phyloP scores from a whole-genome alignment of 495 filamentous ascomycete genomes.

The Aspergillus nanangensis region DNA sequence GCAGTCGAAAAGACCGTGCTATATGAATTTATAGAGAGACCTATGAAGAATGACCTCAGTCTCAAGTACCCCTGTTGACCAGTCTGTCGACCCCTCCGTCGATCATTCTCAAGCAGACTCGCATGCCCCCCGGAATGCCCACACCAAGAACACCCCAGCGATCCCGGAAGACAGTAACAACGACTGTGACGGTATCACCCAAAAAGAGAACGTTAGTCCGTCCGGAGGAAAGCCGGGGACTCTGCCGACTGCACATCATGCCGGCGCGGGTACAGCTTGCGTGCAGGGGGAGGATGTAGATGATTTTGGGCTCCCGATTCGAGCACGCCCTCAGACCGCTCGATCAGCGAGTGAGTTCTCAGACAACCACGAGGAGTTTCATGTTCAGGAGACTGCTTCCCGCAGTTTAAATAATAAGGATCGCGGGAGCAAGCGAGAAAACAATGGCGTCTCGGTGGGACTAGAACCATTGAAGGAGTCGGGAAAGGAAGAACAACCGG shows the following conservation, averaged over 20 bases:
- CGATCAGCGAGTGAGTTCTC: slow-evolving; percentile 13
- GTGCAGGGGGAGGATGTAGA: slow-evolving; percentile 25
- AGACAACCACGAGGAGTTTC: slow-evolving; percentile 15
- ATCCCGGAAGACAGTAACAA: slow-evolving; percentile 1
- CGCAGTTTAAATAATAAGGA: neutral
- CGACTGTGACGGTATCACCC: slow-evolving; percentile 2
- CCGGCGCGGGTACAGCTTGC: neutral
- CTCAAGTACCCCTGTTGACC: slow-evolving; percentile 15
- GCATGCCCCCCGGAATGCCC: slow-evolving; percentile 6
- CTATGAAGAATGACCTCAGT: slow-evolving; percentile 24
- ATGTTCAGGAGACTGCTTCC: slow-evolving; percentile 12
- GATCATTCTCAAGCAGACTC: slow-evolving; percentile 9
- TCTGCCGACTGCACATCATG: slow-evolving; percentile 3
- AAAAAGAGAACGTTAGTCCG: slow-evolving; percentile 16
- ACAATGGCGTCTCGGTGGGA: neutral
- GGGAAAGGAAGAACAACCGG: neutral
- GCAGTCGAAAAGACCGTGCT: neutral
- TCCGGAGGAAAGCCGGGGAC: slow-evolving; percentile 1
- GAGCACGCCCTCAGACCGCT: slow-evolving; percentile 17
- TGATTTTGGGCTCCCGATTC: slow-evolving; percentile 45
- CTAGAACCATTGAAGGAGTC: slow-evolving; percentile 1
- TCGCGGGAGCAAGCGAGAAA: slow-evolving; percentile 7
- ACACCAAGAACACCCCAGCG: neutral
- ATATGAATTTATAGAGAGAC: neutral
- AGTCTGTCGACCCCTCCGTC: slow-evolving; percentile 17